Evolutionary conservation across 306 rosid genomes (phyloP).

Genomic region (Betula pendula): DNA sequence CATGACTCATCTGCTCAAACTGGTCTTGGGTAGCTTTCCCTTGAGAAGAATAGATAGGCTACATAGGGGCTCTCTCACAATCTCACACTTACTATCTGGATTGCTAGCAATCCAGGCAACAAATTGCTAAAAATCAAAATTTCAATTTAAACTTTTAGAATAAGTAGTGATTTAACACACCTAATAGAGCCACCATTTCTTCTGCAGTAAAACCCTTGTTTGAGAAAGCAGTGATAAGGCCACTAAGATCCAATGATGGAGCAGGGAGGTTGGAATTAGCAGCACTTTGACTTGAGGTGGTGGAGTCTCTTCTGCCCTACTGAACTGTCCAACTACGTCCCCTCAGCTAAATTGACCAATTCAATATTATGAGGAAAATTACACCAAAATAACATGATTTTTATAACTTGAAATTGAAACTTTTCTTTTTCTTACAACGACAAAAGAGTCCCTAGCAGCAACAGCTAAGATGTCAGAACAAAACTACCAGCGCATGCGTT

Average conservation of each 20-base stretch:
- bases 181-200: slow-evolving; percentile 55
- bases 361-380: neutral
- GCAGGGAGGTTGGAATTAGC: slow-evolving; percentile 48
- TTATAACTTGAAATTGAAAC: neutral
- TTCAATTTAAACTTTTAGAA: too few species aligned
- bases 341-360: slow-evolving; percentile 20
- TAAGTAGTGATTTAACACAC: slow-evolving; percentile 1
- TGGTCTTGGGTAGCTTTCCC: too few species aligned
- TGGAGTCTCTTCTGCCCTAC: slow-evolving; percentile 59
- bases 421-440: slow-evolving; percentile 26
- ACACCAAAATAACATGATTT: neutral
- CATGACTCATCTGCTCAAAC: too few species aligned
- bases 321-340: slow-evolving; percentile 43
- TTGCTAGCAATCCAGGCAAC: too few species aligned
- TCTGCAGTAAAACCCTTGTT: slow-evolving; percentile 30
- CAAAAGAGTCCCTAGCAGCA: slow-evolving; percentile 50
- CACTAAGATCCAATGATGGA: slow-evolving; percentile 39
- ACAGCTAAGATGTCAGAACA: slow-evolving; percentile 53
- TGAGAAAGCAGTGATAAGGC: slow-evolving; percentile 35
- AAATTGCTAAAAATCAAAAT: too few species aligned
- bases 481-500: slow-evolving; percentile 33
- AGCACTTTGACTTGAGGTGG: slow-evolving; percentile 37
- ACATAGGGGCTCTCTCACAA: too few species aligned
- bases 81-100: too few species aligned
- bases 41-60: too few species aligned